Evolutionary conservation across 140 eudicot genomes (phyloP), one percentile per base, ranked within the genome.

Genomic region (Senecio squalidus): DNA sequence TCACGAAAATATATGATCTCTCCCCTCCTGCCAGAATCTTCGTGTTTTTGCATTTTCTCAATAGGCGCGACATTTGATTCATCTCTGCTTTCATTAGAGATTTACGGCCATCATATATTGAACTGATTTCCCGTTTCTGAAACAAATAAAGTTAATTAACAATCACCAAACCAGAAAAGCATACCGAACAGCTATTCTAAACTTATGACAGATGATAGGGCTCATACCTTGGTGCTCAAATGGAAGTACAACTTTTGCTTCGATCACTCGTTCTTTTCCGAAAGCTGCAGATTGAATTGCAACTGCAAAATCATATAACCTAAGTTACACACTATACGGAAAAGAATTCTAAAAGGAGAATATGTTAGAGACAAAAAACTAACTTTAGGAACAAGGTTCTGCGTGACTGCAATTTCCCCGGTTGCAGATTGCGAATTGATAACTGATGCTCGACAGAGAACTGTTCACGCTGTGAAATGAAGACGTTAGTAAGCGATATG

Each of bases 211-310:
- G n/a, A 50, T 18, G n/a, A 56, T 36, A 36, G 43, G 10, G 66
- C 55, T 0, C 45, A 28, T 74, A 87, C 98, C 98, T 43, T 92
- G 96, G 84, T 92, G 96, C 63, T 92, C 99, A 78, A 92, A 92
- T 41, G 99, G 99, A 77, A 92, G 96, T 46, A 87, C 96, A 57
- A 92, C 99, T 46, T 80, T 87, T 31, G 96, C 94, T 62, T 96
- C 70, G 70, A 87, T 95, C 23, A 48, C 61, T 57, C 49, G 52
- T 69, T 92, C 99, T 79, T 84, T 88, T 92, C 96, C 18, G 99
- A 84, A 24, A 92, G 75, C 76, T 92, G 79, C 51, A 92, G 69
- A 67, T 84, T 92, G 50, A 92, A 92, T 79, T 92, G 98, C 60
- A 92, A 95, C 96, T 92, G 84, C 74, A 62, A 74, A 76, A 48